Conservation (phyloP, 2,329 filamentous ascomycete species). For the Beauveria varroae region DNA sequence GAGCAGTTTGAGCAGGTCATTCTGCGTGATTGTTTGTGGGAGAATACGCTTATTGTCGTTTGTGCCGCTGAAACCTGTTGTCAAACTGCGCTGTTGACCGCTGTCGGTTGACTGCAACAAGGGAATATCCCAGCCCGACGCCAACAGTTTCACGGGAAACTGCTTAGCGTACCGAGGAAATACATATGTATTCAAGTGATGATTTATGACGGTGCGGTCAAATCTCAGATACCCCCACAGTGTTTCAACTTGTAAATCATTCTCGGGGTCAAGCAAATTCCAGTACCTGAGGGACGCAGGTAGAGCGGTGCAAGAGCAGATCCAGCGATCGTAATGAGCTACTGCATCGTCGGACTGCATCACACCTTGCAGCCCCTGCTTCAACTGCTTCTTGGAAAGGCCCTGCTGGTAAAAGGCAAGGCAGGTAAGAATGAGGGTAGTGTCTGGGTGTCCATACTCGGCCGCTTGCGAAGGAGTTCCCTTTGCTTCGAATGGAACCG, state of each 20-base stretch:
- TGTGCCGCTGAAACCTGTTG: conserved; percentile 66
- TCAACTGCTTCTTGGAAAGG: conserved; percentile 40
- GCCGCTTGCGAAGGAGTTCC: conserved; percentile 54
- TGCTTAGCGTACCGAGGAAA: conserved; percentile 60
- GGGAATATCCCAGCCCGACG: conserved; percentile 62
- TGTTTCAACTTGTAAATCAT: conserved; percentile 39
- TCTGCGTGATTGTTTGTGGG: conserved; percentile 53
- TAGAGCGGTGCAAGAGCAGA: conserved; percentile 29
- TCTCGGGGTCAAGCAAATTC: conserved; percentile 52
- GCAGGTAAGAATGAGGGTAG: conserved; percentile 56
- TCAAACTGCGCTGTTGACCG: conserved; percentile 23
- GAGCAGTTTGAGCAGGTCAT: conserved; percentile 46
- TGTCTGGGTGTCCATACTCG: conserved; percentile 62
- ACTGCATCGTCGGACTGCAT: conserved; percentile 49
- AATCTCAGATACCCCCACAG: conserved; percentile 45
- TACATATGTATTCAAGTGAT: conserved; percentile 55
- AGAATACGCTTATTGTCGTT: conserved; percentile 56
- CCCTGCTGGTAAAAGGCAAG: conserved; percentile 61
- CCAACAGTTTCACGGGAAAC: conserved; percentile 54
- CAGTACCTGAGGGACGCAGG: conserved; percentile 42
- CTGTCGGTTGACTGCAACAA: conserved; percentile 24
- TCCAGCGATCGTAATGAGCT: conserved; percentile 47
- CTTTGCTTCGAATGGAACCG: conserved; percentile 61
- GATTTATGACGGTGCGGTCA: conserved; percentile 45
- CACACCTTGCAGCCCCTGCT: conserved; percentile 41